Percentiles rank a stretch among this genome's conserved stretches.
phyloP scores from a whole-genome alignment of 345 rosid genomes.

The Abelmoschus esculentus region DNA sequence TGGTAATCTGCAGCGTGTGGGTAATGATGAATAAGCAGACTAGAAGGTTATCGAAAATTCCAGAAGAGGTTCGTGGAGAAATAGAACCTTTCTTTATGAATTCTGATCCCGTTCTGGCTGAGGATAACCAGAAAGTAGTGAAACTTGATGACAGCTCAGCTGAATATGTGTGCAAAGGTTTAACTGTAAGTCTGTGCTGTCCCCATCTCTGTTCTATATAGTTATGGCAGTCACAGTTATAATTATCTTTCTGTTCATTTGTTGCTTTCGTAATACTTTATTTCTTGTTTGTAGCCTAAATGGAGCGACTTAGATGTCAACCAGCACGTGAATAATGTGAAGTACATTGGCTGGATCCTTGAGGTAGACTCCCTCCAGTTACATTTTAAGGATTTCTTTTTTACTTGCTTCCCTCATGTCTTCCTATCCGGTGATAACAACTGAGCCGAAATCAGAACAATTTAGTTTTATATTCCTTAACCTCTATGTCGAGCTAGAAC shows the following conservation, averaged over 20 bases:
- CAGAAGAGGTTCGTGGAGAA: constrained; percentile 84
- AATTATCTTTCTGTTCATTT: background rate
- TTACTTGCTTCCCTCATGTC: background rate
- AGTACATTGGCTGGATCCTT: constrained; percentile 97
- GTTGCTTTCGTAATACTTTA: background rate
- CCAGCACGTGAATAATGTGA: constrained; percentile 98
- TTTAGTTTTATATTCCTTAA: background rate
- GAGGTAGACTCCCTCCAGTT: constrained; percentile 42
- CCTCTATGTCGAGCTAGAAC: background rate
- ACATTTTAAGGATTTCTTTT: background rate
- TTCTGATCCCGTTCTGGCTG: constrained; percentile 63
- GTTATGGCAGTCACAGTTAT: background rate
- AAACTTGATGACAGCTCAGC: constrained; percentile 77
- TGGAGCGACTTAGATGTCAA: constrained; percentile 98
- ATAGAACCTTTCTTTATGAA: constrained; percentile 70
- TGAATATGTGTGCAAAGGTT: constrained; percentile 60
- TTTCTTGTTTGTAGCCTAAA: constrained; percentile 59
- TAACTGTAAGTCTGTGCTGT: constrained; percentile 51
- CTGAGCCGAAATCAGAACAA: background rate
- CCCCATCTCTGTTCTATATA: background rate
- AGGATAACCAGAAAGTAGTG: constrained; percentile 77
- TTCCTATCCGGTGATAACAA: background rate
- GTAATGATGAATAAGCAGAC: constrained; percentile 99
- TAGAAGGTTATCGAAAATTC: constrained; percentile 83
- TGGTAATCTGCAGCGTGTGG: constrained; percentile 65